phyloP scores from a whole-genome alignment of 768 basidiomycete species.

The Fomitopsis serialis region DNA sequence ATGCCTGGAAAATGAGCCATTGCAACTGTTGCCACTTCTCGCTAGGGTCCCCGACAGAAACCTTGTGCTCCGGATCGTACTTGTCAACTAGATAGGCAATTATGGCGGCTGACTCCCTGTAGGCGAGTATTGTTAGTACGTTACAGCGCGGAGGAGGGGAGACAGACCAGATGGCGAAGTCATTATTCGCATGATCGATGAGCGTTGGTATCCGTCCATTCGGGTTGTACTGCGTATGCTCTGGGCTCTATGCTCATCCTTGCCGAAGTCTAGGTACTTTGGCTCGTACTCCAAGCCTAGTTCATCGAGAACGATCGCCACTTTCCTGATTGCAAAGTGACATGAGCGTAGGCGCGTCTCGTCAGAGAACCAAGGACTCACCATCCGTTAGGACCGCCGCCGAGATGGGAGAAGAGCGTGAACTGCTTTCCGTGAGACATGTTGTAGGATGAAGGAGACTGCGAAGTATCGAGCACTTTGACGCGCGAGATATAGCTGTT shows the following conservation, averaged over 20 bases:
- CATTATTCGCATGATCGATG: slow-evolving; percentile 21
- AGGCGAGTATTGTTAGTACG: no score
- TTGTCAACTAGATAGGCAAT: slow-evolving; percentile 32
- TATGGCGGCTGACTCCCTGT: slow-evolving; percentile 29
- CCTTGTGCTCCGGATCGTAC: slow-evolving; percentile 35
- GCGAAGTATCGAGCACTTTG: no score
- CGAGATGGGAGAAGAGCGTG: slow-evolving; percentile 20
- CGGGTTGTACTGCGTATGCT: slow-evolving; percentile 18
- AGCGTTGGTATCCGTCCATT: slow-evolving; percentile 28
- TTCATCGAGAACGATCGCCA: slow-evolving; percentile 21
- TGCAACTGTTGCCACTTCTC: slow-evolving; percentile 17
- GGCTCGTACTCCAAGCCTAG: slow-evolving; percentile 23
- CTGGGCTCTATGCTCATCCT: slow-evolving; percentile 19
- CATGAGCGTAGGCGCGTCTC: not conserved
- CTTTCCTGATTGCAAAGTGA: slow-evolving; percentile 16
- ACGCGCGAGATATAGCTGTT: no score
- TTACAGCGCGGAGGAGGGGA: no score
- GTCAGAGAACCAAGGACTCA: slow-evolving; percentile 1
- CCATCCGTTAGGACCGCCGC: slow-evolving; percentile 21
- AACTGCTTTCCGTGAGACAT: slow-evolving; percentile 28
- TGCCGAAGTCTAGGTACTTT: slow-evolving; percentile 21
- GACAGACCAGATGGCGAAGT: slow-evolving; percentile 20
- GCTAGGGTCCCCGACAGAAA: slow-evolving; percentile 1
- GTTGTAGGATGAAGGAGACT: no score
- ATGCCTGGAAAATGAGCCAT: slow-evolving; percentile 34